Evolutionary conservation across 352 stramenopile species (phyloP), one percentile per base, ranked within the genome.

Genomic region (Phytophthora vignae): DNA sequence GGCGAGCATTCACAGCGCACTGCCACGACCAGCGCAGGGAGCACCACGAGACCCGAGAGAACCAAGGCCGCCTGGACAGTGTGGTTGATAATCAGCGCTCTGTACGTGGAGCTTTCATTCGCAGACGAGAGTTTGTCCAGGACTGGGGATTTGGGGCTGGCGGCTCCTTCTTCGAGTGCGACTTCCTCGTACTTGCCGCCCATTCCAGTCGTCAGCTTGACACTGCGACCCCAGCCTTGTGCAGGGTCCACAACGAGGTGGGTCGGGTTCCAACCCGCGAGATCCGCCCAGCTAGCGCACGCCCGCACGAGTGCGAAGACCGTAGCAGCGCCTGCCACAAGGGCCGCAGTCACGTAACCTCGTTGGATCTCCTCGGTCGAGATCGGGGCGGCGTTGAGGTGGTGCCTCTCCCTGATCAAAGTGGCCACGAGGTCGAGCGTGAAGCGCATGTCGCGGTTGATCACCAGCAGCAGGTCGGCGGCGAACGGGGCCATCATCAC

Each of bases 381-480:
- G 17, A 67, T 73, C 8, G 65, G 63, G 22, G 56, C 69, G 21
- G 68, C 76, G 31, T 71, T 71, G n/a, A 70, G 50, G 53, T 79
- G 79, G 48, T 72, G 17, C 42, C 59, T 29, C 77, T 72, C 52
- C 73, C 49, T 36, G 49, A 55, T 55, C 49, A 55, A 55, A 55
- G 49, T 55, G n/a, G 49, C 49, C 22, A 64, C 40, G 11, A 68
- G 75, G 27, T 81, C 75, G 15, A 78, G 71, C 60, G 71, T 82
- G 65, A 82, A 75, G 31, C 78, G 75, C 46, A 73, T 68, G 22
- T 76, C 36, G 3, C 71, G 72, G 2, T 68, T 69, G 17, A 67
- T 69, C 27, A 85, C 29, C n/a, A 82, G 55, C 55, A 81, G 21
- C 56, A 69, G 56, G 52, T 83, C 75, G 10, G 70, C 69, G 11